Conservation (phyloP, 495 filamentous ascomycete species). For the Xylaria venustula region DNA sequence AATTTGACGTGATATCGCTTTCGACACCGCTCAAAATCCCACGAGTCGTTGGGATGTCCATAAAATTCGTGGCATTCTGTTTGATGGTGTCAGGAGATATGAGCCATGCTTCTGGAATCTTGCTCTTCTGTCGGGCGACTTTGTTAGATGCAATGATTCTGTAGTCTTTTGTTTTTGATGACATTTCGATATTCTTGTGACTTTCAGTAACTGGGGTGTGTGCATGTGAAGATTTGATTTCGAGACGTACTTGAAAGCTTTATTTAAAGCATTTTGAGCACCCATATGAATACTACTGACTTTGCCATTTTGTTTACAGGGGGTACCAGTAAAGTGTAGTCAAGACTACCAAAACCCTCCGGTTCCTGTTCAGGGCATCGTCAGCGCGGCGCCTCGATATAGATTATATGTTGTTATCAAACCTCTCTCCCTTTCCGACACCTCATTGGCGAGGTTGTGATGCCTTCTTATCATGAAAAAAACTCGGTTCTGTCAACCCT, state of each 20-base stretch:
- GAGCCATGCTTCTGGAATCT: background rate
- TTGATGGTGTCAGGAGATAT: background rate
- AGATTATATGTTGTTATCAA: background rate
- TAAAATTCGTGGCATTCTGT: background rate
- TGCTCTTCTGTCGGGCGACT: background rate
- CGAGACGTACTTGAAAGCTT: background rate
- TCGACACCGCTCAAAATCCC: slow-evolving; percentile 35
- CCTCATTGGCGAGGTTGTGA: background rate
- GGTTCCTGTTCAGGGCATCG: no score
- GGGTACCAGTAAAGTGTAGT: no score
- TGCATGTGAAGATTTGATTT: background rate
- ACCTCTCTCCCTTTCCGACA: background rate
- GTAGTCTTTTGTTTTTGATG: background rate
- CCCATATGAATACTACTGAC: no score
- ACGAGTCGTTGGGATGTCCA: background rate
- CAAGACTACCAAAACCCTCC: no score
- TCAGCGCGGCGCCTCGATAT: no score
- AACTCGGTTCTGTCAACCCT: background rate
- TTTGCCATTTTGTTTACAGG: no score
- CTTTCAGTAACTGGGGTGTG: background rate
- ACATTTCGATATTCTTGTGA: background rate
- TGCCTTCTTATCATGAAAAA: background rate
- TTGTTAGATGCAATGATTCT: background rate
- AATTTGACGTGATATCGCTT: slow-evolving; percentile 43
- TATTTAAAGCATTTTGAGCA: no score